Conservation (phyloP, 345 rosid genomes). For the Capsella bursapastoris region DNA sequence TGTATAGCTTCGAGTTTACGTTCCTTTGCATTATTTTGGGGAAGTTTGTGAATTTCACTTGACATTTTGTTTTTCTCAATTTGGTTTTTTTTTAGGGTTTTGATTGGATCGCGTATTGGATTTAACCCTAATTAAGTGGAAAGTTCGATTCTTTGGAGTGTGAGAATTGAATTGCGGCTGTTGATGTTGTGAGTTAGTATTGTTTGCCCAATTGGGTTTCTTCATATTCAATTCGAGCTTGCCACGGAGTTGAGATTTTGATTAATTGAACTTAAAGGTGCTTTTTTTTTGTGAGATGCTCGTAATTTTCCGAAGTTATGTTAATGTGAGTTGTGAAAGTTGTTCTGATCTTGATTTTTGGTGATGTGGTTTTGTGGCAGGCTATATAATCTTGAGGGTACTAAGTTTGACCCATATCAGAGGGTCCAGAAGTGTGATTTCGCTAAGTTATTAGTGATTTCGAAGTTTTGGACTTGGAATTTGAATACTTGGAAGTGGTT, state of each 20-base stretch:
- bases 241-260: constrained; percentile 18
- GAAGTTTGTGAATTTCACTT: constrained; percentile 31
- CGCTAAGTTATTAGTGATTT: constrained; percentile 22
- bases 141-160: constrained; percentile 41
- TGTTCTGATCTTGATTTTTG: constrained; percentile 44
- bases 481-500: constrained; percentile 22
- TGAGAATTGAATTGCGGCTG: constrained; percentile 34
- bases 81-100: constrained; percentile 47
- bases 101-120: constrained; percentile 47
- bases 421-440: constrained; percentile 26
- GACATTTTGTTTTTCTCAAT: constrained; percentile 30
- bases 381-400: constrained; percentile 16
- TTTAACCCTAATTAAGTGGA: constrained; percentile 39
- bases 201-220: constrained; percentile 21
- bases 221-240: constrained; percentile 42
- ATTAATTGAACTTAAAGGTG: constrained; percentile 22
- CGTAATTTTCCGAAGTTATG: background rate
- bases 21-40: background rate
- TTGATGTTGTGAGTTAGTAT: background rate
- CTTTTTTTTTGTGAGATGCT: constrained; percentile 19
- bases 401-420: constrained; percentile 21
- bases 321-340: constrained; percentile 34
- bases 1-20: constrained; percentile 25
- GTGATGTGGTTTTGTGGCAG: constrained; percentile 34
- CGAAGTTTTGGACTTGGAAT: constrained; percentile 17